Evolutionary conservation across 169 alveolate species (phyloP), one percentile per base, ranked within the genome.

Genomic region (Plasmodium sp.): DNA sequence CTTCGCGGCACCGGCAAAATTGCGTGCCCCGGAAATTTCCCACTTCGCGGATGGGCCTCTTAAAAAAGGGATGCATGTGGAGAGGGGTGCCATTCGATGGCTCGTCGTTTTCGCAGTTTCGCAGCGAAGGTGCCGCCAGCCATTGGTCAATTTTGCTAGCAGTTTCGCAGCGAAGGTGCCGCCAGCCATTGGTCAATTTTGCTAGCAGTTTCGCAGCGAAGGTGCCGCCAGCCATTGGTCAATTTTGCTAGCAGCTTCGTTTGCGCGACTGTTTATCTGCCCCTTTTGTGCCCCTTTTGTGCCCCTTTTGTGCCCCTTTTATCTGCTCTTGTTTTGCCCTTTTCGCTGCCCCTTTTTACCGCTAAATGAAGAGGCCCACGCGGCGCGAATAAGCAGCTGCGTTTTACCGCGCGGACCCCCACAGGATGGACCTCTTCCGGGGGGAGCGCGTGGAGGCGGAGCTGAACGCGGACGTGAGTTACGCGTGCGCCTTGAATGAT

Each of bases 401-500:
- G 5, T 1, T 36, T 3, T 1, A 36, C 33, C 77, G 33, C 27
- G 77, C 39, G 14, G 6, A 2, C 6, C 62, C 12, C 9, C 22
- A 12, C 62, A 67, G n/a, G 45, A 85, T 85, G 93, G 93, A 85
- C 9, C 85, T 85, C 0, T 85, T 85, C 62, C 77, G 71, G 73
- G 84, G 16, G 18, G 93, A 85, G 2, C 33, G 31, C 22, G 83
- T 75, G 22, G 43, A 51, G 12, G 58, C 22, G 12, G 41, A 85
- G 14, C 14, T 85, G 41, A 75, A 34, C 27, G 79, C 54, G 5
- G 93, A 85, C n/a, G 36, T 85, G 14, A 74, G 62, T 16, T 73
- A 48, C 36, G 58, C 85, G 18, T 85, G 93, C 39, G 58, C 67
- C 7, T 36, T 73, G 22, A 73, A 85, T 41, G 83, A 74, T 0